phyloP scores from a whole-genome alignment of 257 asterid species.

The Solanum commersonii region DNA sequence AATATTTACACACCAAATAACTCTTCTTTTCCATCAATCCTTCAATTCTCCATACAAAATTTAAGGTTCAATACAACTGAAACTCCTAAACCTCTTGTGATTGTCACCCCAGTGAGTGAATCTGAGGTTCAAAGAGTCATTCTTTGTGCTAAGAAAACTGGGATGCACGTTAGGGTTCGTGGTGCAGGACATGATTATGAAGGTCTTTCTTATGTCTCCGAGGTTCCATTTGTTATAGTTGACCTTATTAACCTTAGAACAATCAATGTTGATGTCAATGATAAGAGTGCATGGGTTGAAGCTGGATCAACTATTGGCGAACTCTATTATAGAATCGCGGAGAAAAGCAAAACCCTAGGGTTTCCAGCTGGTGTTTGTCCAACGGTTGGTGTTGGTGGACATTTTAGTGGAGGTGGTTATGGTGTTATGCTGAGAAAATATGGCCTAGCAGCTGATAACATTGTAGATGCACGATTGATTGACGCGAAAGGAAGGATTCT shows the following conservation, averaged over 20 bases:
- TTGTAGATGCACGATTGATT: constrained; percentile 2
- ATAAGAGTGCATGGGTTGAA: constrained; percentile 5
- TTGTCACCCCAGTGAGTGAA: not conserved
- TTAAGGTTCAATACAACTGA: not conserved
- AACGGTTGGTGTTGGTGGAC: constrained; percentile 1
- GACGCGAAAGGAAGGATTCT: not conserved
- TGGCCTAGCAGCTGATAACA: constrained; percentile 3
- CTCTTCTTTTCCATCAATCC: not conserved
- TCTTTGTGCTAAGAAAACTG: not conserved
- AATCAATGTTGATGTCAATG: not conserved
- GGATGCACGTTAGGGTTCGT: not conserved
- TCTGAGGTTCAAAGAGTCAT: not conserved
- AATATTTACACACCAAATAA: not conserved
- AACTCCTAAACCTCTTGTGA: constrained; percentile 1
- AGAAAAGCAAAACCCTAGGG: constrained; percentile 2
- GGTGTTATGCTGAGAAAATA: constrained; percentile 2
- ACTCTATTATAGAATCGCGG: not conserved
- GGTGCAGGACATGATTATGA: constrained; percentile 7
- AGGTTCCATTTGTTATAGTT: not conserved
- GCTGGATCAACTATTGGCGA: constrained; percentile 1
- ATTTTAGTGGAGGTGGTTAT: constrained; percentile 7
- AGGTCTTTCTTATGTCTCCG: not conserved
- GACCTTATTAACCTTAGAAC: not conserved
- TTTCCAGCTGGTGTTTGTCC: constrained; percentile 3
- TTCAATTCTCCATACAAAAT: constrained; percentile 2